Percentiles rank a stretch among this genome's conserved stretches.
Evolutionary conservation across 169 alveolate genomes (phyloP).

Genomic region (Fabrea salina): DNA sequence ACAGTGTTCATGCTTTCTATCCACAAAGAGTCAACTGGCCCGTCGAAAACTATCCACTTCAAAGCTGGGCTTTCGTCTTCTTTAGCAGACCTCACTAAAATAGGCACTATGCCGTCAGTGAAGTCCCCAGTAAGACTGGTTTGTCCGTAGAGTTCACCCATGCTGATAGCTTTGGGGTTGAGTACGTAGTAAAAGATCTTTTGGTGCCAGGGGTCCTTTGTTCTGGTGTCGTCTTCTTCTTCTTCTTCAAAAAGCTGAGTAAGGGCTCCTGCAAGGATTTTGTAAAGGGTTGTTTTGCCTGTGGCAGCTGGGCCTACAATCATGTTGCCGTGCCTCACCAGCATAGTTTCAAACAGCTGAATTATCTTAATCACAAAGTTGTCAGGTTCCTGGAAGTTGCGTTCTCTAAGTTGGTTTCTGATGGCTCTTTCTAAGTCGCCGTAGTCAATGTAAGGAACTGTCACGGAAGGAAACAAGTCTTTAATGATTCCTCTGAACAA

Average conservation of each 20-base stretch:
- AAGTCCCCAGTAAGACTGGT: slow-evolving; percentile 75
- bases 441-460: slow-evolving; percentile 77
- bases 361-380: slow-evolving; percentile 86
- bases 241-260: slow-evolving; percentile 51
- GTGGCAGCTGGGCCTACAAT: slow-evolving; percentile 87
- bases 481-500: slow-evolving; percentile 80
- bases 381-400: slow-evolving; percentile 74
- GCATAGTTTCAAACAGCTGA: slow-evolving; percentile 91
- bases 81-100: slow-evolving; percentile 81
- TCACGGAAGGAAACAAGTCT: slow-evolving; percentile 84
- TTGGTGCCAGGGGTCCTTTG: slow-evolving; percentile 73
- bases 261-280: slow-evolving; percentile 77
- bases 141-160: slow-evolving; percentile 83
- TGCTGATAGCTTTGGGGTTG: slow-evolving; percentile 87
- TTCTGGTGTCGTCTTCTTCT: slow-evolving; percentile 60
- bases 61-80: slow-evolving; percentile 71
- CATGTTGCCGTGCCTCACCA: slow-evolving; percentile 91
- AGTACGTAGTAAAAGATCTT: slow-evolving; percentile 70
- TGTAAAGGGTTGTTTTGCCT: slow-evolving; percentile 82
- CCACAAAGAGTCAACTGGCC: slow-evolving; percentile 91
- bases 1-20: slow-evolving; percentile 89
- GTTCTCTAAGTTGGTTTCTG: slow-evolving; percentile 67
- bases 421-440: slow-evolving; percentile 79
- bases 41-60: slow-evolving; percentile 86
- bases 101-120: slow-evolving; percentile 88